Evolutionary conservation across 1,284 basidiomycete genomes (phyloP).

Genomic region (Puccinia hordei): DNA sequence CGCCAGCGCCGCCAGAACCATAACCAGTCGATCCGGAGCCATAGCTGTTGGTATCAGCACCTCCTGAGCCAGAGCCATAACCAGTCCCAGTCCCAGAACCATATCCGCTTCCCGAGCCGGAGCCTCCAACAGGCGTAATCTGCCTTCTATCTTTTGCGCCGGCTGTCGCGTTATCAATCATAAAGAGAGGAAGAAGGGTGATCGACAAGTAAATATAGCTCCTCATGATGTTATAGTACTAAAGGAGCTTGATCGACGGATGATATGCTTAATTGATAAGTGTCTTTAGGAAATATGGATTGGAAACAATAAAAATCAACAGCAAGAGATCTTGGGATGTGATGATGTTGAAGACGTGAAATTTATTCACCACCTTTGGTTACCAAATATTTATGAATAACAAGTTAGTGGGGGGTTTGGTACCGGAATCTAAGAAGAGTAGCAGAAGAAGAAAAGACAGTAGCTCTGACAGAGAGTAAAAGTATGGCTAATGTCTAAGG

Average conservation of each 20-base stretch:
- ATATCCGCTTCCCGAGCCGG: background rate
- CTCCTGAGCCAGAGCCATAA: background rate
- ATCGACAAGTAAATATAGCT: slow-evolving; percentile 25
- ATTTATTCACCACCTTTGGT: background rate
- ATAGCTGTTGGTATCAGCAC: background rate
- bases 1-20: background rate
- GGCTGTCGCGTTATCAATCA: slow-evolving; percentile 9
- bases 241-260: background rate
- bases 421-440: background rate
- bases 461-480: background rate
- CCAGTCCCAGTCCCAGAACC: background rate
- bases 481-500: background rate
- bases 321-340: background rate
- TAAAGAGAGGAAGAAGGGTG: background rate
- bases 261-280: background rate
- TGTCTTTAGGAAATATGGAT: too few species aligned
- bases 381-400: background rate
- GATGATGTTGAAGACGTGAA: background rate
- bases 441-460: background rate
- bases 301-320: too few species aligned
- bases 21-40: background rate
- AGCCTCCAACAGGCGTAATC: background rate
- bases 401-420: background rate
- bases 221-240: background rate
- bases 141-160: slow-evolving; percentile 24